Conservation (phyloP, 306 rosid genomes). For the Dryas drummondii region DNA sequence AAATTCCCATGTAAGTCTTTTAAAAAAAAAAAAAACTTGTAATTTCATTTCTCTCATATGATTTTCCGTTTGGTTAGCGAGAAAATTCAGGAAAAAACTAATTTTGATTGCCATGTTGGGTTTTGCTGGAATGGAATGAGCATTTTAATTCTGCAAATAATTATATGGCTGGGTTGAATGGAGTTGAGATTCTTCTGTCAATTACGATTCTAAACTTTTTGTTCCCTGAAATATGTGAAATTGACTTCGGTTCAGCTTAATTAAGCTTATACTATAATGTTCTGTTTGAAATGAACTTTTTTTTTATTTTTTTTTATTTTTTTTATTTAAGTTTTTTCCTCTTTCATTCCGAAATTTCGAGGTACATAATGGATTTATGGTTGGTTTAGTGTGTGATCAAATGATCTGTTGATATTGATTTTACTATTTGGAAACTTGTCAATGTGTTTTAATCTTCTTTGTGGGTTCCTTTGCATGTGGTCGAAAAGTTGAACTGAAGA, state of each 20-base stretch:
- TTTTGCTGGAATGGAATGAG: neutral
- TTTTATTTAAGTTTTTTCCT: neutral
- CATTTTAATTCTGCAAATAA: neutral
- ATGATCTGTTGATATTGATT: conserved; percentile 5
- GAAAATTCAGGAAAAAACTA: neutral
- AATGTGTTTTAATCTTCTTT: neutral
- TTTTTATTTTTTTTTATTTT: too few species aligned
- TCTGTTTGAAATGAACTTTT: neutral
- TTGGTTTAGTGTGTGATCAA: neutral
- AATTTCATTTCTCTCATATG: neutral
- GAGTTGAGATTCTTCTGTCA: neutral
- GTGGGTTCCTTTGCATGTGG: conserved; percentile 1
- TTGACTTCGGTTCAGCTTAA: neutral
- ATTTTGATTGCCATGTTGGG: neutral
- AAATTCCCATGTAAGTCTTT: conserved; percentile 38
- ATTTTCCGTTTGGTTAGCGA: neutral
- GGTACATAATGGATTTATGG: neutral
- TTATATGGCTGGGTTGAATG: neutral
- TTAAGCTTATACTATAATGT: neutral
- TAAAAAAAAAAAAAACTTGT: too few species aligned
- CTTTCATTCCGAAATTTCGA: neutral
- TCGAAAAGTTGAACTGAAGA: conserved; percentile 52
- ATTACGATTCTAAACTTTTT: neutral
- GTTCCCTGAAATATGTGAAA: neutral
- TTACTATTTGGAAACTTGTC: neutral